Base-by-base conservation (phyloP, 2,329 filamentous ascomycete genomes). In the Penicillium brasilianum region DNA sequence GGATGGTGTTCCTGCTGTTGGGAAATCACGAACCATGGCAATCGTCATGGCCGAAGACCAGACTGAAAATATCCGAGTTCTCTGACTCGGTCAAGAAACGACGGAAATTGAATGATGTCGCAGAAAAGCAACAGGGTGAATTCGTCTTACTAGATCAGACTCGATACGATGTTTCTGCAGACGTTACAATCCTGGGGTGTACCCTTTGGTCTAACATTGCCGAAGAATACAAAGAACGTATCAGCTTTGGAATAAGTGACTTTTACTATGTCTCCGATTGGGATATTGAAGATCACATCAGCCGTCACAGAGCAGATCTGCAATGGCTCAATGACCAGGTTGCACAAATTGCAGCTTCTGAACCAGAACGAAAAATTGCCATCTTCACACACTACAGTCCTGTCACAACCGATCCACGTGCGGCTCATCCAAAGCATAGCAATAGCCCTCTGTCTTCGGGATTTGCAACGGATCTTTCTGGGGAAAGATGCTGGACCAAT, bases 11-110 rank as follows among this genome's bases (percentile, higher is more conserved):
- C 43, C 77, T 86, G 32, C 76, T 87, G 0, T 70, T 81, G 0
- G 84, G 85, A 0, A 88, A 88, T 65, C 85, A 88, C 67, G 85
- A 88, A 67, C 76, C 84, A 0, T 86, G 83, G 63, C 67, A 72
- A 32, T 71, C 69, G 39, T 73, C 55, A 49, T 77, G 74, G 72
- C 18, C 32, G 2, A 63, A 69, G 2, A 70, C 65, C 7, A 70
- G 66, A 37, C 57, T 61, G 10, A 60, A 59, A 18, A 32, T 77
- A 2, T 41, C 57, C 14, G 49, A 61, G n/a, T 76, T 77, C 55
- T 65, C 69, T 7, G 46, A 65, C 7, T 58, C 68, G 16, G 57
- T 74, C 11, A 52, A 58, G 9, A 32, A 69, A 52, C 58, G 61
- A 22, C 56, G 55, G 22, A 59, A 55, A 48, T 18, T 16, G 16